Evolutionary conservation across 2,329 filamentous ascomycete species (phyloP).

Genomic region (Trichoderma simmonsii): DNA sequence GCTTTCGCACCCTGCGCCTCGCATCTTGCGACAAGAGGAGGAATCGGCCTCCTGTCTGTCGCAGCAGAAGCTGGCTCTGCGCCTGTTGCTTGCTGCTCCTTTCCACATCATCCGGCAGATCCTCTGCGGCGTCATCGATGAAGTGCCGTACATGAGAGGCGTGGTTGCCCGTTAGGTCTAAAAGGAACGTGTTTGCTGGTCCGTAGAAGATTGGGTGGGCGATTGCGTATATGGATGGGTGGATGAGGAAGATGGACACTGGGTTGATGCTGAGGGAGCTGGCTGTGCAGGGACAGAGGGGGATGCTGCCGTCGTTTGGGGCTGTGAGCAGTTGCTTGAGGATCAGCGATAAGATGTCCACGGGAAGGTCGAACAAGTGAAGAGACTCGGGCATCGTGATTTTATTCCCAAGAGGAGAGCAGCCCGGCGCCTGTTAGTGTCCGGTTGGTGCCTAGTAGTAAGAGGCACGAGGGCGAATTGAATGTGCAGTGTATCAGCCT

Average conservation of each 20-base stretch:
- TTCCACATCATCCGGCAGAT: conserved; percentile 19
- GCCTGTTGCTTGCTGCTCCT: not conserved
- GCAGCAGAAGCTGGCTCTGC: conserved; percentile 1
- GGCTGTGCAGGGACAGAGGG: conserved; percentile 30
- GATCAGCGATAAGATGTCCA: conserved; percentile 34
- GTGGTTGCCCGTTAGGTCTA: conserved; percentile 30
- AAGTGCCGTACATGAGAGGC: conserved; percentile 28
- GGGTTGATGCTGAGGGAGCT: conserved; percentile 23
- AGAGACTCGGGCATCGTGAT: conserved; percentile 20
- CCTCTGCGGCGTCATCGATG: conserved; percentile 23
- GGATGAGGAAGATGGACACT: conserved; percentile 32
- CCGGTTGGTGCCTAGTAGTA: not conserved
- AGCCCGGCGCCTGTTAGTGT: not conserved
- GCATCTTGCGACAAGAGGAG: conserved; percentile 27
- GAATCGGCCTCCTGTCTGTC: not conserved
- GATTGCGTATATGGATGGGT: conserved; percentile 33
- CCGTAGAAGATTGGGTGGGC: conserved; percentile 33
- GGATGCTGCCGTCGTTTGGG: conserved; percentile 21
- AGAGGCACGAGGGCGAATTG: not conserved
- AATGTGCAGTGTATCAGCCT: not conserved
- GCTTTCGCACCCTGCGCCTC: conserved; percentile 27
- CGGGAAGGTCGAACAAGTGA: conserved; percentile 34
- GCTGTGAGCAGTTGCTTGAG: conserved; percentile 30
- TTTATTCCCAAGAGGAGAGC: not conserved
- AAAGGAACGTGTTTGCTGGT: conserved; percentile 29